Conservation (phyloP, 2,329 filamentous ascomycete genomes). For the Apiospora rasikravindrae region DNA sequence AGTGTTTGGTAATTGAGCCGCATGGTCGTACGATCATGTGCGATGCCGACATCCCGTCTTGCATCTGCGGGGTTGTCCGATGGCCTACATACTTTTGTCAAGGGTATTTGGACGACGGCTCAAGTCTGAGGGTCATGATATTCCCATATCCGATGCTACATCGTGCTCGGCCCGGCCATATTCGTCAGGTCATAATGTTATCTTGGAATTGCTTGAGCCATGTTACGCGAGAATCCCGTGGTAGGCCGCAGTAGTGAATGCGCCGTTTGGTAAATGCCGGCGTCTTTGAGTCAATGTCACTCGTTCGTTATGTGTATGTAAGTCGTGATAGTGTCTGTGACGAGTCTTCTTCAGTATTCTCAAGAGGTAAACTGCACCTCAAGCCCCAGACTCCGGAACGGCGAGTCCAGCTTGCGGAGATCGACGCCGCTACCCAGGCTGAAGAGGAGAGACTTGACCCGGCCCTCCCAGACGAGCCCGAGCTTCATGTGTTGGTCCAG, state of each 20-base stretch:
- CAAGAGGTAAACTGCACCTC: conserved; percentile 85
- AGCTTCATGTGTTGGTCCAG: conserved; percentile 88
- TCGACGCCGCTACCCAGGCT: conserved; percentile 88
- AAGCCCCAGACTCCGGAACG: conserved; percentile 76
- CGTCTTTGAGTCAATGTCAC: too few species aligned
- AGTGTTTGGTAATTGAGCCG: background rate
- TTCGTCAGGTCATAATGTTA: too few species aligned
- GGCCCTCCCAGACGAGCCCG: conserved; percentile 89
- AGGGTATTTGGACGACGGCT: background rate
- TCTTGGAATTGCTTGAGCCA: too few species aligned
- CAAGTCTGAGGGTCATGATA: background rate
- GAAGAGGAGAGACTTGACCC: conserved; percentile 90
- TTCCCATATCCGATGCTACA: background rate
- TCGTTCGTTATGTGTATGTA: background rate
- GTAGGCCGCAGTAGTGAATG: too few species aligned
- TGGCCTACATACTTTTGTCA: background rate
- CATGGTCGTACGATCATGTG: conserved; percentile 5
- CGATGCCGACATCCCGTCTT: conserved; percentile 10
- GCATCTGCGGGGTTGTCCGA: background rate
- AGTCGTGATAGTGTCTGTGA: too few species aligned
- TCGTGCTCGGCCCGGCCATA: background rate
- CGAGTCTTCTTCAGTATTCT: conserved; percentile 35
- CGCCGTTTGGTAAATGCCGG: too few species aligned
- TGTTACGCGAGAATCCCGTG: too few species aligned
- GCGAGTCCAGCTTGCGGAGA: conserved; percentile 74